Evolutionary conservation across 1,284 basidiomycete genomes (phyloP), one percentile per base, ranked within the genome.

Genomic region (Amylostereum areolatum): DNA sequence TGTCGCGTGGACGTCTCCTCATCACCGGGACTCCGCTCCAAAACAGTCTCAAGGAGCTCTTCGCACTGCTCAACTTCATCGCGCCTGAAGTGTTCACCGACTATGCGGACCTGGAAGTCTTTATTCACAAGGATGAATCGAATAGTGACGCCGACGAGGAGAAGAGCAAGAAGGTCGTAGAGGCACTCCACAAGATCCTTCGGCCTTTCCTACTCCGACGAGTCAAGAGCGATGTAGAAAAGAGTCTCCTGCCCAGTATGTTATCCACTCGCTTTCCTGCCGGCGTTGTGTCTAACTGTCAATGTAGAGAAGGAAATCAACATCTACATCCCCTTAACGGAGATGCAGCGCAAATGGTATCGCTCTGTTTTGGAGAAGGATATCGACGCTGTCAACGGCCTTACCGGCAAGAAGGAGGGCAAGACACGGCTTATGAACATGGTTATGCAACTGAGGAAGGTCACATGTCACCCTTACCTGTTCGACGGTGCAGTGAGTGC

Each of bases 271-370:
- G 10, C 24, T 34, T 33, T 52, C 30, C 51, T 42, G n/a, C 27
- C 43, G 8, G 35, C 29, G 37, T 30, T 33, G 41, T 48, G 29
- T 30, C 49, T 63, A 43, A 61, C 37, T 36, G 5, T 5, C 27
- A 47, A 25, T 52, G 49, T 58, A 91, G 88, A 99, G 73, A 99
- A 99, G 75, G 97, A 99, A 65, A 94, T 99, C 68, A 99, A 99
- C 64, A 92, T 99, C 50, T 99, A 99, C 57, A 91, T 99, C 51
- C 96, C 96, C 49, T 80, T 99, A 57, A 92, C 94, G 2, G 95
- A 98, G 32, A 96, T 99, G 94, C 97, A 99, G 67, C 77, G 93
- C 42, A 97, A 94, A 66, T 99, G 96, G 97, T 97, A 97, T 67
- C 84, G 91, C 37, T 92, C 88, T 34, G 89, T 99, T 4, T 70